Evolutionary conservation across 805 yeast species (phyloP).

Genomic region (Kockiozyma suomiensis): DNA sequence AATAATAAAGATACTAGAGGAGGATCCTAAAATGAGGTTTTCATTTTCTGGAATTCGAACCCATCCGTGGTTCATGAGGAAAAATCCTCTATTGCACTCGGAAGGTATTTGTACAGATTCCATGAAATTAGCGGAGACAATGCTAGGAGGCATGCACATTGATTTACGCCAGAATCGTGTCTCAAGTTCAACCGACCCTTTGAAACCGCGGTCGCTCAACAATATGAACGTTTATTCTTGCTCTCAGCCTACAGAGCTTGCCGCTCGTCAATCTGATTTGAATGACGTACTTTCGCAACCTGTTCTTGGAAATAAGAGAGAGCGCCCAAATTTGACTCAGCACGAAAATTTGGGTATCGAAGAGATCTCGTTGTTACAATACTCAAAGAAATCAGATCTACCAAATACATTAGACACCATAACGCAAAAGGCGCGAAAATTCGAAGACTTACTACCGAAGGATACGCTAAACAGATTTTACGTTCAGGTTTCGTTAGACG

Average conservation of each 20-base stretch:
- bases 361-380: conserved; percentile 17
- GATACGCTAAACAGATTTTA: conserved; percentile 58
- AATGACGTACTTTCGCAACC: conserved; percentile 11
- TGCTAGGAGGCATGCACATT: conserved; percentile 56
- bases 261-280: conserved; percentile 1
- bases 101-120: conserved; percentile 61
- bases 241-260: conserved; percentile 26
- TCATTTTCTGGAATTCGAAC: conserved; percentile 47
- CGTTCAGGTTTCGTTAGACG: conserved; percentile 49
- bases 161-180: conserved; percentile 35
- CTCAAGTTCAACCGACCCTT: neutral
- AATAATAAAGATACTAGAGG: conserved; percentile 55
- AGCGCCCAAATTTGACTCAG: conserved; percentile 1
- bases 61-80: conserved; percentile 60
- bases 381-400: conserved; percentile 19
- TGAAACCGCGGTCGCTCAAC: neutral
- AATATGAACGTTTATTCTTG: neutral
- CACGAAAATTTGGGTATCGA: neutral
- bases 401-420: conserved; percentile 33
- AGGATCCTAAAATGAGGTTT: conserved; percentile 52
- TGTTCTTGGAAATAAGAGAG: neutral
- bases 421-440: conserved; percentile 36
- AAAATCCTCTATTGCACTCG: conserved; percentile 49
- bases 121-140: conserved; percentile 51
- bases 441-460: conserved; percentile 42